Conservation (phyloP, 345 rosid genomes). For the Cochlearia excelsa region DNA sequence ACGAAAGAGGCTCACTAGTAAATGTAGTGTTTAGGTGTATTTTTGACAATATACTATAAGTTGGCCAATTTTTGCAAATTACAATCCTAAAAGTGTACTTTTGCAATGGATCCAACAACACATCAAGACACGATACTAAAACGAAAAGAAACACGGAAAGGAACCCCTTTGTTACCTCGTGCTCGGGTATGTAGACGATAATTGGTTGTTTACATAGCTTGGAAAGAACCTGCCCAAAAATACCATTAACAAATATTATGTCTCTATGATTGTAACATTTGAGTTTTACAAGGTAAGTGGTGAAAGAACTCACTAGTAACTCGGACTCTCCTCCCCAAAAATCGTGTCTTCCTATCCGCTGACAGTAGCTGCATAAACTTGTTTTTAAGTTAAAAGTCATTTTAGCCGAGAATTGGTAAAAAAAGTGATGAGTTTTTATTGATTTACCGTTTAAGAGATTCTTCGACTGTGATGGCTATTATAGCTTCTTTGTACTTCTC, state of each 20-base stretch:
- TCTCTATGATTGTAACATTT: background rate
- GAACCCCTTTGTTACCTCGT: slow-evolving; percentile 48
- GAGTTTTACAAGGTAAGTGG: background rate
- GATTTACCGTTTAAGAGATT: slow-evolving; percentile 69
- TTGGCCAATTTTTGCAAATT: too few species aligned
- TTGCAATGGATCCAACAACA: too few species aligned
- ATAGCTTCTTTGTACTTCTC: slow-evolving; percentile 70
- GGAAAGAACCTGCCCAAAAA: slow-evolving; percentile 65
- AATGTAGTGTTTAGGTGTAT: too few species aligned
- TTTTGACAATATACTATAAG: too few species aligned
- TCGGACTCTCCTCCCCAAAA: slow-evolving; percentile 99
- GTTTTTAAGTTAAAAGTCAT: slow-evolving; percentile 1
- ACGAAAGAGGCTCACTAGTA: too few species aligned
- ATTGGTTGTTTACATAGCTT: slow-evolving; percentile 74
- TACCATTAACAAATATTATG: background rate
- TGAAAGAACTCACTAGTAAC: slow-evolving; percentile 57
- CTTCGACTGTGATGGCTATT: slow-evolving; percentile 74
- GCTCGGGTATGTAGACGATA: slow-evolving; percentile 73
- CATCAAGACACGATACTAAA: too few species aligned
- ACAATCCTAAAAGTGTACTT: too few species aligned
- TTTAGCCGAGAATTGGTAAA: background rate
- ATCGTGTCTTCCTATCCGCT: slow-evolving; percentile 62
- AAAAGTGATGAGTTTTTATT: background rate
- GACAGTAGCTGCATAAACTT: slow-evolving; percentile 57
- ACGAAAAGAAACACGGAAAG: background rate